These are phyloP conservation scores for Eragrostis curvula DNA, from an alignment of 176 grass and related monocot genomes.

Conservation along the genomic window DNA sequence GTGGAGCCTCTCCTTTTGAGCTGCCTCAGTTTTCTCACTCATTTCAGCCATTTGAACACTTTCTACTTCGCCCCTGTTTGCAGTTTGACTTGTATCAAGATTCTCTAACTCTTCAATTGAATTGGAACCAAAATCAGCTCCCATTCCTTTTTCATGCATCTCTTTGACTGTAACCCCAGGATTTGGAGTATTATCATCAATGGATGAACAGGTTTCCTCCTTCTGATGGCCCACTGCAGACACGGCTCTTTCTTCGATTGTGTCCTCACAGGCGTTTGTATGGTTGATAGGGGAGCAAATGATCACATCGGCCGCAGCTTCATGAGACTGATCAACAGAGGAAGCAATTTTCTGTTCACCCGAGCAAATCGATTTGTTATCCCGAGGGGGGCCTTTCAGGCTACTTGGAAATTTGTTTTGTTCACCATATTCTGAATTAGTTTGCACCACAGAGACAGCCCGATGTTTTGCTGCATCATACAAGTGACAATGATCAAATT, in stretches of 20 bases:
- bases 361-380: constrained; percentile 34
- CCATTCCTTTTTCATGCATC: not conserved
- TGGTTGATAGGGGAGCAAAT: constrained; percentile 9
- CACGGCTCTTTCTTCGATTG: not conserved
- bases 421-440: not conserved
- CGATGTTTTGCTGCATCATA: constrained; percentile 58
- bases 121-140: not conserved
- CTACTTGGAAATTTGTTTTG: constrained; percentile 2
- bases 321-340: constrained; percentile 10
- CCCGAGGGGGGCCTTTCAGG: constrained; percentile 31
- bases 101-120: constrained; percentile 1
- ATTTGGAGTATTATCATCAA: constrained; percentile 3
- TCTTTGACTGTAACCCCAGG: constrained; percentile 23
- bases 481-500: constrained; percentile 14
- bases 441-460: not conserved
- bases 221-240: not conserved
- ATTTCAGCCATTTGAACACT: not conserved
- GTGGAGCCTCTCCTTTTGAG: constrained; percentile 3
- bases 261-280: not conserved
- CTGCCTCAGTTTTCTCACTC: constrained; percentile 18
- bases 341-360: constrained; percentile 28
- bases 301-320: not conserved
- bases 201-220: not conserved
- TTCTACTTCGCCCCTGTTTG: not conserved
- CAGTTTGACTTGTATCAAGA: not conserved